A percentile compares a stretch with the other conserved stretches of the same genome.
These are phyloP conservation scores for Diplodia seriata DNA, from an alignment of 2,329 filamentous ascomycete species.

Conservation along the genomic window DNA sequence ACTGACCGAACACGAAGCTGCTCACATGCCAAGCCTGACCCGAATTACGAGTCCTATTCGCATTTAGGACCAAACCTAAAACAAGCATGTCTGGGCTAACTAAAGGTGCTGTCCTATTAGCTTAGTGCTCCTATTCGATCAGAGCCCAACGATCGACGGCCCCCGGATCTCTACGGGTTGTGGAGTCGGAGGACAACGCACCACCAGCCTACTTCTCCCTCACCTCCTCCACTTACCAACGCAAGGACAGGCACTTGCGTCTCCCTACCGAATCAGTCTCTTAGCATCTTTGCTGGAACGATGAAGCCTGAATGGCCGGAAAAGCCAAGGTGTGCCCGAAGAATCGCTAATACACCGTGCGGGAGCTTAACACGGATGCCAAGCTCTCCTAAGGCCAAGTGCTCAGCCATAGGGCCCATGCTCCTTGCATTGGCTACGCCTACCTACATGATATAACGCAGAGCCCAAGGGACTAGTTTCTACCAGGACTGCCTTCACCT, in stretches of 20 bases:
- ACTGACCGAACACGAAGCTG: conserved; percentile 3
- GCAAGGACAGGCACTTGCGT: not conserved
- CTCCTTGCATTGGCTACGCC: not conserved
- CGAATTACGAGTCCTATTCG: conserved; percentile 15
- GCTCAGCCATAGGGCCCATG: not conserved
- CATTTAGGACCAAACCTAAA: not conserved
- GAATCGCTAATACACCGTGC: not conserved
- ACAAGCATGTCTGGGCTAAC: not conserved
- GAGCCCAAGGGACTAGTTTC: not conserved
- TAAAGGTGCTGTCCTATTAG: not conserved
- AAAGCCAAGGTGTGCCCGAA: not conserved
- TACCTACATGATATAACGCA: not conserved
- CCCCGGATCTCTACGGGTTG: not conserved
- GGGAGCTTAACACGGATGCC: conserved; percentile 15
- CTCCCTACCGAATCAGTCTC: not conserved
- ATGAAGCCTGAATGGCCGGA: not conserved
- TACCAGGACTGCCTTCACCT: not conserved
- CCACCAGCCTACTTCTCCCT: not conserved
- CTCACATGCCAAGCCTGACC: not conserved
- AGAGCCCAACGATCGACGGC: conserved; percentile 2
- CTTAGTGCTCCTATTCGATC: not conserved
- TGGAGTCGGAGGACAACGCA: not conserved
- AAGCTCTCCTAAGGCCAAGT: conserved; percentile 7
- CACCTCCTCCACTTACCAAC: not conserved
- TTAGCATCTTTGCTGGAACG: not conserved